These are phyloP conservation scores for Pichia nanzhaoensis DNA, from an alignment of 805 yeast species.

Conservation along the genomic window DNA sequence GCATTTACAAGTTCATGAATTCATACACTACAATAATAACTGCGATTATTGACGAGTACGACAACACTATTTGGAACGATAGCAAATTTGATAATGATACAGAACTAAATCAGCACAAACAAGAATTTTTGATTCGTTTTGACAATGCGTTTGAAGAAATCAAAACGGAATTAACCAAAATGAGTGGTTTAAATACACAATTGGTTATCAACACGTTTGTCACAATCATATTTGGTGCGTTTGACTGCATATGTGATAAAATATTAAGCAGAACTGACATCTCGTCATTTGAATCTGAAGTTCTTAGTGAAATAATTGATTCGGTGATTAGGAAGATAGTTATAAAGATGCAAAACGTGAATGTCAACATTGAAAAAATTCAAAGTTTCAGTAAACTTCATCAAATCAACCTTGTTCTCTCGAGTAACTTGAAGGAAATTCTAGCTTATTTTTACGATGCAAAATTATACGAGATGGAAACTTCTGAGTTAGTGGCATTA, in stretches of 20 bases:
- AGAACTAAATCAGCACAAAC: slow-evolving; percentile 7
- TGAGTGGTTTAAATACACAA: slow-evolving; percentile 18
- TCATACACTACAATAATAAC: slow-evolving; percentile 8
- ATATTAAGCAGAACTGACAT: slow-evolving; percentile 22
- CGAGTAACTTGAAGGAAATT: slow-evolving; percentile 37
- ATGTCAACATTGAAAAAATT: slow-evolving; percentile 14
- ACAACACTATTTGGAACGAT: slow-evolving; percentile 15
- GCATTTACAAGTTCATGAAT: slow-evolving; percentile 12
- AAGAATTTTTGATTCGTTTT: slow-evolving; percentile 14
- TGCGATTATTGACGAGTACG: slow-evolving; percentile 15
- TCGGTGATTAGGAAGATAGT: slow-evolving; percentile 1
- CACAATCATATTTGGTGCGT: slow-evolving; percentile 15
- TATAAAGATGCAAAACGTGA: not conserved
- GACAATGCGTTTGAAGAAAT: slow-evolving; percentile 1
- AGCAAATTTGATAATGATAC: slow-evolving; percentile 12
- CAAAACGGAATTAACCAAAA: not conserved
- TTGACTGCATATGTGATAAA: slow-evolving; percentile 16
- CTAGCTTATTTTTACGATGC: slow-evolving; percentile 47
- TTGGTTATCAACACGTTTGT: slow-evolving; percentile 17
- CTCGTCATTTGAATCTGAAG: slow-evolving; percentile 29
- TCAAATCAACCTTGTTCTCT: slow-evolving; percentile 24
- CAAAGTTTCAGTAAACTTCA: slow-evolving; percentile 25
- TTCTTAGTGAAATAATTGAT: slow-evolving; percentile 15
- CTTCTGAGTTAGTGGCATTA: slow-evolving; percentile 38
- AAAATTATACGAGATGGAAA: slow-evolving; percentile 41